These are phyloP conservation scores for Penicillium desertorum DNA, from an alignment of 495 filamentous ascomycete species.

Conservation along the genomic window DNA sequence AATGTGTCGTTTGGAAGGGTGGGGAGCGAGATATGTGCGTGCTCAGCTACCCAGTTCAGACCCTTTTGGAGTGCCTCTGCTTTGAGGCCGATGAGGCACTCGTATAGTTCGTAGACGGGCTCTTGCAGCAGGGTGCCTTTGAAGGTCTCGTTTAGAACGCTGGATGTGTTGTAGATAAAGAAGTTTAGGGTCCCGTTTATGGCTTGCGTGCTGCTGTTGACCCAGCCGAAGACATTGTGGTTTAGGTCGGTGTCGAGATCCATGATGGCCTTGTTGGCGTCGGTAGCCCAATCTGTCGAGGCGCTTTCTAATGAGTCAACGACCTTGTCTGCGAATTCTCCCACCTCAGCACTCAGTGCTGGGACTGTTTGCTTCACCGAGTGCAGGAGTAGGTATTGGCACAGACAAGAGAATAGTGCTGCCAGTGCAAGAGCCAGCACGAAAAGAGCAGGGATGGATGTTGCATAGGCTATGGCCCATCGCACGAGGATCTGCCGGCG, in stretches of 20 bases:
- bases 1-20: slow-evolving; percentile 76
- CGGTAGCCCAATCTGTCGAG: slow-evolving; percentile 72
- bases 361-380: slow-evolving; percentile 74
- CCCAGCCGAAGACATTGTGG: slow-evolving; percentile 82
- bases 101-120: slow-evolving; percentile 69
- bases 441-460: slow-evolving; percentile 80
- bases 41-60: slow-evolving; percentile 82
- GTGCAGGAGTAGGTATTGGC: slow-evolving; percentile 77
- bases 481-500: slow-evolving; percentile 70
- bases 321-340: slow-evolving; percentile 77
- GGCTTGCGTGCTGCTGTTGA: slow-evolving; percentile 73
- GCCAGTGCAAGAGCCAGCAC: slow-evolving; percentile 83
- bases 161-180: slow-evolving; percentile 71
- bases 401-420: slow-evolving; percentile 79
- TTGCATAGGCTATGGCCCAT: slow-evolving; percentile 86
- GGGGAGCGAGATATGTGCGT: slow-evolving; percentile 83
- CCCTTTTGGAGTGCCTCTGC: slow-evolving; percentile 74
- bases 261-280: slow-evolving; percentile 71
- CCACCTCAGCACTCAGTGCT: slow-evolving; percentile 70
- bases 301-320: slow-evolving; percentile 69
- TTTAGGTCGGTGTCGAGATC: slow-evolving; percentile 74
- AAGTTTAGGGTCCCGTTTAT: slow-evolving; percentile 83
- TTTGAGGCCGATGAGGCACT: slow-evolving; percentile 77
- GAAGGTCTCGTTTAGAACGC: slow-evolving; percentile 73
- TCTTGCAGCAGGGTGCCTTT: slow-evolving; percentile 72